phyloP scores from a whole-genome alignment of 805 yeast species.

The Metschnikowia continentalis region DNA sequence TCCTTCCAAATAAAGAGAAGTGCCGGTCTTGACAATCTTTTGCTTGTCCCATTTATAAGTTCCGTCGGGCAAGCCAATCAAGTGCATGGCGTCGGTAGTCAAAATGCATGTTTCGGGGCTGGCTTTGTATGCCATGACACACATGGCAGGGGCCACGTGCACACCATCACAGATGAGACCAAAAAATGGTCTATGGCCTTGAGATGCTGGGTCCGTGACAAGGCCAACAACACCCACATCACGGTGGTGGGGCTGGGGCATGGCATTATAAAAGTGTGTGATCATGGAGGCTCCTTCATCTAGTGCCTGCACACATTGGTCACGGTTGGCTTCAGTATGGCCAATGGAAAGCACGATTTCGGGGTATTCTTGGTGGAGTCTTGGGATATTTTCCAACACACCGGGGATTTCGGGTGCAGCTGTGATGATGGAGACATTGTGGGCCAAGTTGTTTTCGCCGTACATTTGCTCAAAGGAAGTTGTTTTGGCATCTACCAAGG shows the following conservation, averaged over 20 bases:
- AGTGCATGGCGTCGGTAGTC: slow-evolving; percentile 57
- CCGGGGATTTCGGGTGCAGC: slow-evolving; percentile 53
- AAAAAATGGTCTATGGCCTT: slow-evolving; percentile 38
- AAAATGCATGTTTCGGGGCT: slow-evolving; percentile 51
- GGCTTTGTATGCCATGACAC: slow-evolving; percentile 46
- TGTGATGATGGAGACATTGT: slow-evolving; percentile 41
- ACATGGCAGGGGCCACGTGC: slow-evolving; percentile 55
- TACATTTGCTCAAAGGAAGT: slow-evolving; percentile 31
- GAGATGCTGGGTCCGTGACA: slow-evolving; percentile 26
- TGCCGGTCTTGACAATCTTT: slow-evolving; percentile 45
- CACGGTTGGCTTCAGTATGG: slow-evolving; percentile 41
- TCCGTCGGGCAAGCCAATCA: slow-evolving; percentile 57
- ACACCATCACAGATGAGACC: slow-evolving; percentile 58
- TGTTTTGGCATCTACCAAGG: slow-evolving; percentile 35
- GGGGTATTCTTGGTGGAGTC: slow-evolving; percentile 20
- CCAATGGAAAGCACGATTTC: slow-evolving; percentile 44
- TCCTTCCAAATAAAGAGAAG: slow-evolving; percentile 44
- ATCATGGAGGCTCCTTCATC: slow-evolving; percentile 54
- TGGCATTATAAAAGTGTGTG: slow-evolving; percentile 59
- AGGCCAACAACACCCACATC: slow-evolving; percentile 56
- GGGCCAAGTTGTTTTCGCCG: slow-evolving; percentile 32
- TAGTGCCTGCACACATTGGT: slow-evolving; percentile 41
- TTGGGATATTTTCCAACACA: slow-evolving; percentile 40
- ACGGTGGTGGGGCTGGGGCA: slow-evolving; percentile 59
- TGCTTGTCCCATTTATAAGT: slow-evolving; percentile 49